A percentile compares a stretch with the other conserved stretches of the same genome.
phyloP scores from a whole-genome alignment of 2,329 filamentous ascomycete species.

The Sphaerulina vaccinii region DNA sequence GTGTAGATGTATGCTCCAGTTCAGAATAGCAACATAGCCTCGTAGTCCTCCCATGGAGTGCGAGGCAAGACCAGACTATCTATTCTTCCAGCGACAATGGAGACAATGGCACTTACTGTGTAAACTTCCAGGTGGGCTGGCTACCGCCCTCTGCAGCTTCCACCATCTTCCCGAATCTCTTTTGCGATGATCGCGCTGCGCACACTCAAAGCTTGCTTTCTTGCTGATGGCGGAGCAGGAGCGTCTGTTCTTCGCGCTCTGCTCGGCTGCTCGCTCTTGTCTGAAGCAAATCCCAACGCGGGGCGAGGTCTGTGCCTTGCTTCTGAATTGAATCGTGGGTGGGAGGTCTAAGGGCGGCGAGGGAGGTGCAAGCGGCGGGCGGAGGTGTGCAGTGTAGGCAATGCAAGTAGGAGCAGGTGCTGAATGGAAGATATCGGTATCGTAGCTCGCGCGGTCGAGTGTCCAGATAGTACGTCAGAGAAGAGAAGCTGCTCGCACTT shows the following conservation, averaged over 20 bases:
- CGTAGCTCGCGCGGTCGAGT: background rate
- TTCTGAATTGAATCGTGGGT: background rate
- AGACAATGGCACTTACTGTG: slow-evolving; percentile 68
- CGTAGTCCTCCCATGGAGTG: background rate
- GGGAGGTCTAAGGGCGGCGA: background rate
- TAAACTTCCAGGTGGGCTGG: slow-evolving; percentile 99
- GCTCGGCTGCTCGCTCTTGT: background rate
- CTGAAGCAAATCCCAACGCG: slow-evolving; percentile 7
- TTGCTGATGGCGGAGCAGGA: background rate
- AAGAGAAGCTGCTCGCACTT: slow-evolving; percentile 3
- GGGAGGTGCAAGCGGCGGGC: background rate
- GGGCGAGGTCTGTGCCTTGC: slow-evolving; percentile 8
- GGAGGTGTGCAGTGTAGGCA: background rate
- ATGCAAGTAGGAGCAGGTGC: background rate
- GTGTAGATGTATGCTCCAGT: background rate
- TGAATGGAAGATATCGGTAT: background rate
- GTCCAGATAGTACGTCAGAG: background rate
- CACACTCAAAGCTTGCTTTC: background rate
- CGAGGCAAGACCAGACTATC: background rate
- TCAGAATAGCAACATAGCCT: background rate
- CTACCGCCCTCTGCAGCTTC: slow-evolving; percentile 76
- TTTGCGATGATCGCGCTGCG: slow-evolving; percentile 2
- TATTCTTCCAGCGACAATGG: background rate
- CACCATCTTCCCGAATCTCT: slow-evolving; percentile 69
- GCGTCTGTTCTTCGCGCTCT: background rate